Conservation (phyloP, 352 stramenopile genomes). For the Phytophthora pinifolia region DNA sequence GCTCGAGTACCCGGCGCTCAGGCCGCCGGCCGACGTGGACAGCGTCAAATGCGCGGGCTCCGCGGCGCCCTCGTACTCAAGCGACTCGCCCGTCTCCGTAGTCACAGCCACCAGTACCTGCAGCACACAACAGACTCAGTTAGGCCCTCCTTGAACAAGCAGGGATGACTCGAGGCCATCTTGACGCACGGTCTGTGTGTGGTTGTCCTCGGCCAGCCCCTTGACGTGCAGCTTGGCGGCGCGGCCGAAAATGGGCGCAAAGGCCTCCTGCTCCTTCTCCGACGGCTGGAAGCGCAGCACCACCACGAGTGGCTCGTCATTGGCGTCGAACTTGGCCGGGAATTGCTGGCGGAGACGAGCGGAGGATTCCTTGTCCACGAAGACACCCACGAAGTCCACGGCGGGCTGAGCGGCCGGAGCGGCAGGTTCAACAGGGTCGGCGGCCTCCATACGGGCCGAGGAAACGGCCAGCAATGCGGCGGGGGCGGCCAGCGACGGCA, state of each 20-base stretch:
- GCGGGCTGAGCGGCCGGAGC: conserved; percentile 11
- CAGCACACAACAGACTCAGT: background rate
- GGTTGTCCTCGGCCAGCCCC: conserved; percentile 61
- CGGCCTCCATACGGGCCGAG: conserved; percentile 30
- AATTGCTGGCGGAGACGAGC: conserved; percentile 51
- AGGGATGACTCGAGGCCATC: background rate
- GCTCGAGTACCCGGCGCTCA: conserved; percentile 61
- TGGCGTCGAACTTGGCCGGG: conserved; percentile 49
- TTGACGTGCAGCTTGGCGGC: conserved; percentile 62
- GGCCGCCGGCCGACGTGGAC: conserved; percentile 44
- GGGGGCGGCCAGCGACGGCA: conserved; percentile 29
- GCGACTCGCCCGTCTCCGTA: conserved; percentile 61
- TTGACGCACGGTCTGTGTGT: conserved; percentile 52
- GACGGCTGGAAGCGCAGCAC: conserved; percentile 82
- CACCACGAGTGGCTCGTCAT: conserved; percentile 55
- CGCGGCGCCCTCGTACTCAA: conserved; percentile 48
- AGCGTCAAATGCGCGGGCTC: conserved; percentile 60
- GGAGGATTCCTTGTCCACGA: conserved; percentile 60
- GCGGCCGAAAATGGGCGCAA: conserved; percentile 66
- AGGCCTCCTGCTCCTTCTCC: conserved; percentile 67
- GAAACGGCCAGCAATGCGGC: conserved; percentile 23
- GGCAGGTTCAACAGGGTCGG: background rate
- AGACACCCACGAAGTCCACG: conserved; percentile 79
- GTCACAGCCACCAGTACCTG: conserved; percentile 67
- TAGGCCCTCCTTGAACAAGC: too few species aligned